These are phyloP conservation scores for Amanita thiersii DNA, from an alignment of 768 basidiomycete genomes.

Conservation along the genomic window DNA sequence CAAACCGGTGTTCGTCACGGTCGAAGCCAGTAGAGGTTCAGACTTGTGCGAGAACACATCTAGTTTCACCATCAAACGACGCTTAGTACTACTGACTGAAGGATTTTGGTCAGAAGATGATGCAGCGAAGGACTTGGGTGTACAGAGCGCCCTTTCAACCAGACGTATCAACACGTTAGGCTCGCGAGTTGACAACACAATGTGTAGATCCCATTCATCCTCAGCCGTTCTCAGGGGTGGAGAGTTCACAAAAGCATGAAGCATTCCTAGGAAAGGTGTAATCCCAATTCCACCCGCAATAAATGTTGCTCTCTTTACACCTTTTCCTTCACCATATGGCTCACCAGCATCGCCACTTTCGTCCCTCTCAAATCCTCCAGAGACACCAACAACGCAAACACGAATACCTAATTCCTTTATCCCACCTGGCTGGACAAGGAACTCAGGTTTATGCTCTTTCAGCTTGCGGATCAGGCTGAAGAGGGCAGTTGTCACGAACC, in stretches of 20 bases:
- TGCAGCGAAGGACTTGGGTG: neutral
- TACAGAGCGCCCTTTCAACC: slow-evolving; percentile 13
- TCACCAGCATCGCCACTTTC: slow-evolving; percentile 1
- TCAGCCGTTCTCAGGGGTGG: slow-evolving; percentile 9
- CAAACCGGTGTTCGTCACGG: neutral
- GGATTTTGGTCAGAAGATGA: too few species aligned
- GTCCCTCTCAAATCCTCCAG: slow-evolving; percentile 37
- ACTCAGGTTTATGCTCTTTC: slow-evolving; percentile 27
- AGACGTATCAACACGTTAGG: slow-evolving; percentile 42
- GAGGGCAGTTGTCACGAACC: slow-evolving; percentile 47
- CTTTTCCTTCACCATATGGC: neutral
- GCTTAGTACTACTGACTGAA: neutral
- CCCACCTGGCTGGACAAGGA: slow-evolving; percentile 20
- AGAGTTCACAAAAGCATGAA: slow-evolving; percentile 18
- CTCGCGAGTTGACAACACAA: slow-evolving; percentile 46
- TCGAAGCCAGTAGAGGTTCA: neutral
- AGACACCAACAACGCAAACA: slow-evolving; percentile 43
- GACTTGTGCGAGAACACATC: neutral
- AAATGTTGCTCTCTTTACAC: neutral
- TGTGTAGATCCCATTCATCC: slow-evolving; percentile 27
- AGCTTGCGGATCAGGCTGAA: slow-evolving; percentile 41
- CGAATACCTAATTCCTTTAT: slow-evolving; percentile 25
- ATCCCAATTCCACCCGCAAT: slow-evolving; percentile 5
- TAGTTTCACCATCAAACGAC: too few species aligned
- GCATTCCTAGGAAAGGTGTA: slow-evolving; percentile 48